Conservation (phyloP, 495 filamentous ascomycete genomes). For the Hypoxylon fuscum region DNA sequence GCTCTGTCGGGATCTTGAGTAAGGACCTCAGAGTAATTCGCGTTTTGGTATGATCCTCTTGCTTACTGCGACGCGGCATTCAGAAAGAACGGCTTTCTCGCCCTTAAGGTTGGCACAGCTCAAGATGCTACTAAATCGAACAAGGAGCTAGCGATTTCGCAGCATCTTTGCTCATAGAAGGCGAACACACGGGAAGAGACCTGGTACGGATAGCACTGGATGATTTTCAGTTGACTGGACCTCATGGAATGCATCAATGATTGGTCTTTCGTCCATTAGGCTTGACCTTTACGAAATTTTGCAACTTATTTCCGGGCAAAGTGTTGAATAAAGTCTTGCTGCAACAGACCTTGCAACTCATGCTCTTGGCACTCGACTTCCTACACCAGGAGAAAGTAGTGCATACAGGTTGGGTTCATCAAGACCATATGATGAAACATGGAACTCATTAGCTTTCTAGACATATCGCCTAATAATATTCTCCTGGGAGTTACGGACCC, state of each 20-base stretch:
- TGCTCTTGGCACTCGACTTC: slow-evolving; percentile 29
- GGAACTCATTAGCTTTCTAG: neutral
- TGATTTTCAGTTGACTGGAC: no score
- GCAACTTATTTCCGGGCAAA: neutral
- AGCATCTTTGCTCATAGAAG: no score
- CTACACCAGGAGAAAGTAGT: slow-evolving; percentile 23
- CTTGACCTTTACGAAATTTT: neutral
- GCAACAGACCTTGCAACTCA: slow-evolving; percentile 2
- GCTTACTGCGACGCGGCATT: neutral
- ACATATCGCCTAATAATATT: slow-evolving; percentile 1
- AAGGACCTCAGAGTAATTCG: neutral
- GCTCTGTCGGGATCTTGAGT: slow-evolving; percentile 55
- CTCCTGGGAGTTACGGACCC: slow-evolving; percentile 4
- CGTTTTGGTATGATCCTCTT: neutral
- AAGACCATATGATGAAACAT: neutral
- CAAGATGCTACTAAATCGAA: no score
- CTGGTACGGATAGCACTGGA: no score
- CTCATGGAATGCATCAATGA: no score
- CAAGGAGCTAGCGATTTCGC: no score
- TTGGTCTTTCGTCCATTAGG: neutral
- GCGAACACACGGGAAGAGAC: no score
- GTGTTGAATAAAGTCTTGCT: neutral
- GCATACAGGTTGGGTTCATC: slow-evolving; percentile 30
- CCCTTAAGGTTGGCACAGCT: no score
- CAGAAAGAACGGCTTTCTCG: no score